Evolutionary conservation across 768 basidiomycete species (phyloP), one percentile per base, ranked within the genome.

Genomic region (Rhizopogon vesiculosus): DNA sequence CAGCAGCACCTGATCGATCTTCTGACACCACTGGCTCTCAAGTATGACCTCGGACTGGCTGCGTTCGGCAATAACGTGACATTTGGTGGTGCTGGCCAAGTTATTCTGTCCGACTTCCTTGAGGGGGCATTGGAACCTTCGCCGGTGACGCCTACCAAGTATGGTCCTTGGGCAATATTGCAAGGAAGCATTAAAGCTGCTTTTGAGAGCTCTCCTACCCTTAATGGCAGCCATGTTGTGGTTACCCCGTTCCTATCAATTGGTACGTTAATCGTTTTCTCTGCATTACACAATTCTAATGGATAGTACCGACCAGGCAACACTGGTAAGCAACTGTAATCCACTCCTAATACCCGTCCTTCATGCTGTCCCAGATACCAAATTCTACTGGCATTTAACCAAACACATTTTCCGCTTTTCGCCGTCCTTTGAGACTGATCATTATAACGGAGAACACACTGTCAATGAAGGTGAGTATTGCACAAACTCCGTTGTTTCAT

Each of bases 351-450:
- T 13, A 13, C n/a, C 9, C 25, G 39, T 38, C 25, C 6, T 46
- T 49, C 16, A 53, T 18, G 9, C 25, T 7, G 12, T 42, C 16
- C 33, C 38, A 64, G 63, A 64, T 42, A 64, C 63, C 2, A 39
- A 10, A 3, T 43, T 33, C 19, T 64, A 64, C 42, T 64, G 63
- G 63, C 64, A 61, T 31, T 42, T 64, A 51, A 64, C 63, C 6
- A 57, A 55, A 19, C 56, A 64, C 29, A 88, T 89, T 56, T 88
- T 86, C 79, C 80, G 87, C 25, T 89, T 87, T 44, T 67, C 69
- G 12, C 68, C 71, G 31, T 33, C 46, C 39, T 49, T 56, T 7
- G 53, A 58, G 1, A 19, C 49, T 13, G 69, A 42, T 25, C 15
- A 41, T 44, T 61, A 60, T 28, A 63, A 63, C 25, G 59, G 52